Evolutionary conservation across 2,329 filamentous ascomycete species (phyloP), one percentile per base, ranked within the genome.

Genomic region (Neofusicoccum ribis): DNA sequence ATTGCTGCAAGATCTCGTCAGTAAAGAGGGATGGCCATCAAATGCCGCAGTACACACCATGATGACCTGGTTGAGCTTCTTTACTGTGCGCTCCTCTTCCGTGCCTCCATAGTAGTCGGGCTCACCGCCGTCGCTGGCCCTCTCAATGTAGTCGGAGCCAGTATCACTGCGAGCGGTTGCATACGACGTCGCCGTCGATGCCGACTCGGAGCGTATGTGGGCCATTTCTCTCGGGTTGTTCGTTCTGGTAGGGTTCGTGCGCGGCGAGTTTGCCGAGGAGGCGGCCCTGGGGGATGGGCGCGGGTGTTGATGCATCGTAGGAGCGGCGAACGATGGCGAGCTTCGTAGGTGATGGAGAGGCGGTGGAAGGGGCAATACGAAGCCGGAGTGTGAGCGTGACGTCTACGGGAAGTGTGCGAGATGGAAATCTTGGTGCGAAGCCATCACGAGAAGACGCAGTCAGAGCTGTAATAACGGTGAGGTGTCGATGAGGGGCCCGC

Each of bases 31-130:
- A 36, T 17, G 6, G 7, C 14, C 3, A 17, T 7, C 7, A 11
- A 4, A 23, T 20, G 5, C 11, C 34, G 20, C 11, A 60, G 60
- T 14, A 72, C 80, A 67, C 81, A 96, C 93, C 86, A 95, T 92
- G 72, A 97, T 89, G 73, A 98, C 95, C 80, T 97, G 93, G 77
- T 96, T 95, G 70, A 97, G 84, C 81, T 95, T 95, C 54, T 66
- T 74, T 69, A 79, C 72, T 65, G 60, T 78, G 68, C 65, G 68
- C 72, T 69, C 74, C 71, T 67, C 76, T 73, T 39, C 67, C 64
- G 72, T 72, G 61, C 70, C 69, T 58, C 78, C 70, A 11, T 60
- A 47, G 69, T 82, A 81, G 68, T 81, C 76, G 63, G 79, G 80
- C 36, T 84, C 78, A 63, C 82, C 82, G 66, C 83, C 83, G 27